Evolutionary conservation across 2,329 filamentous ascomycete species (phyloP).

Genomic region (Pseudofabraea citricarpa): DNA sequence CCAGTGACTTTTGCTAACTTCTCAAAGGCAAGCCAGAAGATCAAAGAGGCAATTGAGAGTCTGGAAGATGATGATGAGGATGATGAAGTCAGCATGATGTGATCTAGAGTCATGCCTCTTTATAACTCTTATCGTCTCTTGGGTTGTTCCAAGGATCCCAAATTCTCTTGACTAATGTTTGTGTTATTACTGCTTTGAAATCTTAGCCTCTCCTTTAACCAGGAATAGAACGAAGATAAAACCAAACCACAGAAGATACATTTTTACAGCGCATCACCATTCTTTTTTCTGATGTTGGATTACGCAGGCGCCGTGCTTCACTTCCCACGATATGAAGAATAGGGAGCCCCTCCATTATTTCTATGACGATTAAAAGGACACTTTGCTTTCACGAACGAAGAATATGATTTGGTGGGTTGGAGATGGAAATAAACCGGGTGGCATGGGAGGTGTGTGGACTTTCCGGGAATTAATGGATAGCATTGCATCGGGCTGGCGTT

Average conservation of each 20-base stretch:
- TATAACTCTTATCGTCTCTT: neutral
- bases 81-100: conserved; percentile 53
- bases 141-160: neutral
- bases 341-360: neutral
- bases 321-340: neutral
- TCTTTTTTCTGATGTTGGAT: neutral
- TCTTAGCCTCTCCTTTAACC: neutral
- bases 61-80: conserved; percentile 75
- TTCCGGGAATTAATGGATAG: neutral
- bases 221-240: too few species aligned
- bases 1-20: conserved; percentile 8
- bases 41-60: conserved; percentile 94
- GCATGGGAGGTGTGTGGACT: too few species aligned
- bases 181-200: neutral
- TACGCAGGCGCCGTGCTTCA: neutral
- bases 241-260: neutral
- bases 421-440: too few species aligned
- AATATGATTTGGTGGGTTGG: neutral
- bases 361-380: conserved; percentile 1
- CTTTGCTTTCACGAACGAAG: neutral
- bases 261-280: neutral
- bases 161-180: neutral
- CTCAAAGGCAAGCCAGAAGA: conserved; percentile 76
- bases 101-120: neutral
- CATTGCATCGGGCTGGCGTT: conserved; percentile 2